Base-by-base conservation (phyloP, 805 yeast genomes). In the Vanderwaltozyma yarrowii region DNA sequence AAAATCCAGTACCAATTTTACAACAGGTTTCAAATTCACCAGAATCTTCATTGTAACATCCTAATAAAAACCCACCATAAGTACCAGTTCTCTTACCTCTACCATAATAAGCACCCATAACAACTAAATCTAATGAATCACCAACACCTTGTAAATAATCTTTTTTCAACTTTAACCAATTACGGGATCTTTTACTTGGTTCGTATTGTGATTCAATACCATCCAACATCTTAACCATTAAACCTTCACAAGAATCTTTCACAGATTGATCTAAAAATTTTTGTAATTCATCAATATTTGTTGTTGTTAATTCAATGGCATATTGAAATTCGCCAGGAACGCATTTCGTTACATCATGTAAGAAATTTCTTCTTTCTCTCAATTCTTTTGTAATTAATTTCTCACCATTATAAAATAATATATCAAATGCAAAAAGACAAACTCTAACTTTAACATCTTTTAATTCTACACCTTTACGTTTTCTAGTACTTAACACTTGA, bases 1-100 rank as follows among this genome's bases (percentile, higher is more conserved):
- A 75, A 54, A 92, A 92, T 0, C 98, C 98, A 0, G 98, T 92
- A 34, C 98, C 98, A 39, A 94, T 88, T 58, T 92, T 92, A 65
- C 98, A 92, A 30, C 94, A 80, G 0, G 96, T 83, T 60, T 92
- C 97, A 56, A 74, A 86, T 52, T 88, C 96, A 17, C 94, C 97
- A 0, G 86, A 74, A 41, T 89, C 96, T 39, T 77, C 78, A 52
- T 92, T 92, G 55, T 86, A 89, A 23, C 94, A 80, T 0, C 95
- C 97, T 36, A 92, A 66, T 29, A 92, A 60, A 53, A 88, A 92
- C 2, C 97, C 98, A 37, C 98, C 98, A 58, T 89, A 92, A 43
- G 81, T 73, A 10, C 95, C 95, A 0, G 97, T 88, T 54, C 98
- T 74, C 61, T 89, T 92, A 32, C 98, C 98, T 41, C 78, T 77